Conservation (phyloP, 495 filamentous ascomycete species). For the Xanthoparmelia taractica region DNA sequence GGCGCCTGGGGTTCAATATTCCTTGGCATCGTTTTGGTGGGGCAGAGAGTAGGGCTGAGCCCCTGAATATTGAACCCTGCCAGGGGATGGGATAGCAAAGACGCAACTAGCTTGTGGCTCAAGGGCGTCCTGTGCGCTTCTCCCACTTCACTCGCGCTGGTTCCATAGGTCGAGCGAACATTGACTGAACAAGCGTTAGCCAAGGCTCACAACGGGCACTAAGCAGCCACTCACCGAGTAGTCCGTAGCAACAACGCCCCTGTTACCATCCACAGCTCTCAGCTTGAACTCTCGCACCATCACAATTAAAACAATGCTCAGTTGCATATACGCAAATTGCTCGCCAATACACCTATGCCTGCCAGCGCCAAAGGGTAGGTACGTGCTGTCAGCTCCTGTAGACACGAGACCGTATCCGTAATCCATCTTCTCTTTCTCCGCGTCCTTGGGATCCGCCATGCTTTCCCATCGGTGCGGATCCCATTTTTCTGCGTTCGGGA, state of each 20-base stretch:
- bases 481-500: constrained; percentile 73
- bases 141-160: constrained; percentile 62
- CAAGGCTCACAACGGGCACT: not conserved
- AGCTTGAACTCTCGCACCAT: constrained; percentile 72
- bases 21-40: no score
- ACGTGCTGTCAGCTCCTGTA: constrained; percentile 80
- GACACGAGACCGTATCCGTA: constrained; percentile 88
- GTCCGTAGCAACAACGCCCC: constrained; percentile 72
- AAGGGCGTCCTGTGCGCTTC: constrained; percentile 32
- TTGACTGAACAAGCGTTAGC: constrained; percentile 23
- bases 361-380: constrained; percentile 94
- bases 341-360: constrained; percentile 94
- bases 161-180: constrained; percentile 51
- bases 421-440: constrained; percentile 69
- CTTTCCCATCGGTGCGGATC: constrained; percentile 82
- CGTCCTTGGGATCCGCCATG: constrained; percentile 38
- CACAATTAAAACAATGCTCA: constrained; percentile 69
- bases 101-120: not conserved
- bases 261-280: constrained; percentile 57
- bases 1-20: no score
- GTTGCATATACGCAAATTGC: constrained; percentile 91
- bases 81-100: no score
- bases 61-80: no score
- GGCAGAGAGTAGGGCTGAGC: no score
- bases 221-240: constrained; percentile 53